Evolutionary conservation across 2,329 filamentous ascomycete genomes (phyloP).

Genomic region (Aspergillus terreus): DNA sequence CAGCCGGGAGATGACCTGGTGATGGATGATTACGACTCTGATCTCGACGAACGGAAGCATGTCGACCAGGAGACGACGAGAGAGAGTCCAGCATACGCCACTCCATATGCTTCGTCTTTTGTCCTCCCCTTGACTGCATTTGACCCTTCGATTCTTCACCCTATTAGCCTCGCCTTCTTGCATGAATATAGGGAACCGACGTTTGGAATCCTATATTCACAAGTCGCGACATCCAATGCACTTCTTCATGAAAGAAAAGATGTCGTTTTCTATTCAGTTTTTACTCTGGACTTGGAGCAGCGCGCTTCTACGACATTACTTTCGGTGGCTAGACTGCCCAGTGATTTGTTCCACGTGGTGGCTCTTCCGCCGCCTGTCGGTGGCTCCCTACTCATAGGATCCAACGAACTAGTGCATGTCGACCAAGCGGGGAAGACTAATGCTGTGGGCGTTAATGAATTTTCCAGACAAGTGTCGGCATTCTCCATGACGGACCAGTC

Average conservation of each 20-base stretch:
- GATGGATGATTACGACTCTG: constrained; percentile 87
- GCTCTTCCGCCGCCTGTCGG: constrained; percentile 82
- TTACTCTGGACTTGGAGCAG: constrained; percentile 90
- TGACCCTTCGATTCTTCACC: constrained; percentile 81
- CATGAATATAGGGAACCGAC: constrained; percentile 97
- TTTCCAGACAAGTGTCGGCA: constrained; percentile 75
- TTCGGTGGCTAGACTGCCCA: constrained; percentile 78
- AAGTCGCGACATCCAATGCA: constrained; percentile 67
- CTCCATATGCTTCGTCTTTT: constrained; percentile 86
- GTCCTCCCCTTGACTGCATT: constrained; percentile 85
- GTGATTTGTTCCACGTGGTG: constrained; percentile 78
- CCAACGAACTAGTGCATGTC: constrained; percentile 89
- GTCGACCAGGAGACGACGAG: constrained; percentile 28
- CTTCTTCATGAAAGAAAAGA: constrained; percentile 75
- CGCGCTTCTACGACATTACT: constrained; percentile 89
- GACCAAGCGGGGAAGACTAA: constrained; percentile 94
- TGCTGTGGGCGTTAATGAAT: constrained; percentile 87
- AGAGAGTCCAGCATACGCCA: constrained; percentile 42
- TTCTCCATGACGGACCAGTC: constrained; percentile 87
- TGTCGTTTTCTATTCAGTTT: constrained; percentile 84
- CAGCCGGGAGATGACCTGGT: constrained; percentile 82
- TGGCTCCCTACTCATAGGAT: constrained; percentile 79
- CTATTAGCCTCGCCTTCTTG: constrained; percentile 86
- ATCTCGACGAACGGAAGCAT: constrained; percentile 65
- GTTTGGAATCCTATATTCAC: constrained; percentile 87